Percentiles rank a stretch among this genome's conserved stretches.
Conservation (phyloP, 1,284 basidiomycete genomes). For the Sphaerobolus stellatus region DNA sequence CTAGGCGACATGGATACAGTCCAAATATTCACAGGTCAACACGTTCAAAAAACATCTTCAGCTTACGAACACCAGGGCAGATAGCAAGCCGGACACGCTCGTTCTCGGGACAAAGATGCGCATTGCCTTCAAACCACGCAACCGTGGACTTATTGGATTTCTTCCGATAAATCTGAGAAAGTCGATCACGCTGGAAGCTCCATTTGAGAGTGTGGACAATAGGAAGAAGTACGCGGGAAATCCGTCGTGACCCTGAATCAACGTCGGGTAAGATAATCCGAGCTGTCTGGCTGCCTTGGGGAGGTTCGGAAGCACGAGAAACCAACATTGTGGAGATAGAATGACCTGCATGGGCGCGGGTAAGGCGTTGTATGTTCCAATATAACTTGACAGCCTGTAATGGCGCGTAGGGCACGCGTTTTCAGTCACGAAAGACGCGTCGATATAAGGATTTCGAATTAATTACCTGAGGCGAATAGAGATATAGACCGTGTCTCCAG, state of each 20-base stretch:
- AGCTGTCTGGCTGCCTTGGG: slow-evolving; percentile 39
- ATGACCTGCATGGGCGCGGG: slow-evolving; percentile 48
- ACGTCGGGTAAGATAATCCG: slow-evolving; percentile 51
- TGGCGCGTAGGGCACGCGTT: too few species aligned
- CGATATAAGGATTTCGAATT: slow-evolving; percentile 2
- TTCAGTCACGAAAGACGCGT: neutral
- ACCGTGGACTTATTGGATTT: slow-evolving; percentile 34
- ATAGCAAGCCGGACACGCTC: slow-evolving; percentile 65
- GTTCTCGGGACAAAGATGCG: slow-evolving; percentile 50
- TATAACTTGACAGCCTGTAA: slow-evolving; percentile 58
- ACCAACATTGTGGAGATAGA: slow-evolving; percentile 48
- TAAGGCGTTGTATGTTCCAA: slow-evolving; percentile 49
- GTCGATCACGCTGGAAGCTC: slow-evolving; percentile 55
- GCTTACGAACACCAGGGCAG: slow-evolving; percentile 60
- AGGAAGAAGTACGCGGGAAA: slow-evolving; percentile 56
- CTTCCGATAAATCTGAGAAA: slow-evolving; percentile 44
- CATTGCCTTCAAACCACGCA: slow-evolving; percentile 54
- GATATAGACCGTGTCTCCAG: slow-evolving; percentile 62
- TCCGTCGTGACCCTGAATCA: slow-evolving; percentile 44
- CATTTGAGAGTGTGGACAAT: slow-evolving; percentile 56
- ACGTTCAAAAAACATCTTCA: slow-evolving; percentile 59
- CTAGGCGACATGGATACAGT: neutral
- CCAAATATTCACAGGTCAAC: slow-evolving; percentile 12
- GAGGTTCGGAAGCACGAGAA: slow-evolving; percentile 26
- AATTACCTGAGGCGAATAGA: slow-evolving; percentile 59